A percentile compares a stretch with the other conserved stretches of the same genome.
Conservation (phyloP, 176 grass and related monocot genomes). For the Oryza nivara region DNA sequence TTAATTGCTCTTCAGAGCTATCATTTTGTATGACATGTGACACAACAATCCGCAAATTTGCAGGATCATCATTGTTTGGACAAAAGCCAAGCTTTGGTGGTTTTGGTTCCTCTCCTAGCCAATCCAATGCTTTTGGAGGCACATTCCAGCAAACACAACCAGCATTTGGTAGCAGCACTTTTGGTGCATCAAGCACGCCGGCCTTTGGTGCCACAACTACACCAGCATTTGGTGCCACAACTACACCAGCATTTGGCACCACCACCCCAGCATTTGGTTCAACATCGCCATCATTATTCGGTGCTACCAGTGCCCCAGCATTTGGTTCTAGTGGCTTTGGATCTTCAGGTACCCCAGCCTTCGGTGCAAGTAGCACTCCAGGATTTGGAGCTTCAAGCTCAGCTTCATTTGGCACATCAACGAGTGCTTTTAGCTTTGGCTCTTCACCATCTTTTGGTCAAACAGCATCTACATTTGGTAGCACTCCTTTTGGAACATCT, state of each 20-base stretch:
- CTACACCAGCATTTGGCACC: constrained; percentile 57
- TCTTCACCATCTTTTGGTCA: constrained; percentile 73
- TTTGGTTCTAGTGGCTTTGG: constrained; percentile 74
- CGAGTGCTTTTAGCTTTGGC: constrained; percentile 76
- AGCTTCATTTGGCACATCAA: constrained; percentile 69
- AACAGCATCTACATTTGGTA: constrained; percentile 61
- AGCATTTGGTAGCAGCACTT: constrained; percentile 70
- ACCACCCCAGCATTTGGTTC: constrained; percentile 66
- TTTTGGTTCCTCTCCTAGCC: constrained; percentile 82
- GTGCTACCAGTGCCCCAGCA: constrained; percentile 54
- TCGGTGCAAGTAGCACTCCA: constrained; percentile 60
- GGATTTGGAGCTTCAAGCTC: constrained; percentile 65
- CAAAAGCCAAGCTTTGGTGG: constrained; percentile 83
- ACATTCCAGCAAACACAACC: constrained; percentile 82
- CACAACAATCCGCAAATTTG: constrained; percentile 21
- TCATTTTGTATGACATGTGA: background rate
- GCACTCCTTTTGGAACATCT: constrained; percentile 69
- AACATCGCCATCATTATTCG: constrained; percentile 66
- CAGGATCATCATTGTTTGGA: constrained; percentile 90
- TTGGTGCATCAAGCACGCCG: constrained; percentile 63
- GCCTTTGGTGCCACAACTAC: constrained; percentile 51
- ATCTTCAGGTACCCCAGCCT: constrained; percentile 60
- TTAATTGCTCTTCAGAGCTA: constrained; percentile 17
- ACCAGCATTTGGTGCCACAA: constrained; percentile 57
- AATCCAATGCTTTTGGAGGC: constrained; percentile 75